These are phyloP conservation scores for Cryptosporidium sp. DNA, from an alignment of 169 alveolate genomes.

Conservation along the genomic window DNA sequence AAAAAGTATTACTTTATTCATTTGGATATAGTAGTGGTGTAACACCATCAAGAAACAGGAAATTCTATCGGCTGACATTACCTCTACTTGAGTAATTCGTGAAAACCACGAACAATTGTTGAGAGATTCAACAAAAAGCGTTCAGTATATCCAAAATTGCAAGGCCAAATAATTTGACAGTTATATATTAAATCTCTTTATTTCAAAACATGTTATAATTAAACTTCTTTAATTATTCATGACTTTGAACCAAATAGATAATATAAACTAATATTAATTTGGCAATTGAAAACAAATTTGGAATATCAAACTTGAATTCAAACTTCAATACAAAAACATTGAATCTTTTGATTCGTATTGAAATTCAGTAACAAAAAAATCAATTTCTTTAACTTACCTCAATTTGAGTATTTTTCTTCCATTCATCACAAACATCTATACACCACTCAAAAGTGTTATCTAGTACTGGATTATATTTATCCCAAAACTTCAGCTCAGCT, in stretches of 20 bases:
- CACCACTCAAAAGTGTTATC: slow-evolving; percentile 60
- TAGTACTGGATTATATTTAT: slow-evolving; percentile 4
- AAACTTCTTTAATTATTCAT: background rate
- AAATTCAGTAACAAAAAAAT: background rate
- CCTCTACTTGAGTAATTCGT: slow-evolving; percentile 27
- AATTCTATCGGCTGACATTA: slow-evolving; percentile 65
- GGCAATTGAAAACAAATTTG: background rate
- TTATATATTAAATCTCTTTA: background rate
- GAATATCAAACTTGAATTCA: background rate
- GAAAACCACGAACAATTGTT: slow-evolving; percentile 50
- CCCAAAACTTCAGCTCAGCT: slow-evolving; percentile 41
- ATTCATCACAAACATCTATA: slow-evolving; percentile 53
- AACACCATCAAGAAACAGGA: slow-evolving; percentile 47
- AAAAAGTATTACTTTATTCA: background rate
- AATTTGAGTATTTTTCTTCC: slow-evolving; percentile 65
- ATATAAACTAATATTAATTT: background rate
- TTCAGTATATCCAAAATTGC: slow-evolving; percentile 2
- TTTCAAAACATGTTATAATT: background rate
- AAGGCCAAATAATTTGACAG: background rate
- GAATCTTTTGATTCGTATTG: background rate
- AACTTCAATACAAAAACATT: background rate
- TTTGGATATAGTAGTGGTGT: slow-evolving; percentile 50
- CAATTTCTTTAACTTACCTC: slow-evolving; percentile 38
- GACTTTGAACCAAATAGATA: background rate
- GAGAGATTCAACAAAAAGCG: background rate